phyloP scores from a whole-genome alignment of 2,329 filamentous ascomycete genomes.

The Colletotrichum brevisporum region DNA sequence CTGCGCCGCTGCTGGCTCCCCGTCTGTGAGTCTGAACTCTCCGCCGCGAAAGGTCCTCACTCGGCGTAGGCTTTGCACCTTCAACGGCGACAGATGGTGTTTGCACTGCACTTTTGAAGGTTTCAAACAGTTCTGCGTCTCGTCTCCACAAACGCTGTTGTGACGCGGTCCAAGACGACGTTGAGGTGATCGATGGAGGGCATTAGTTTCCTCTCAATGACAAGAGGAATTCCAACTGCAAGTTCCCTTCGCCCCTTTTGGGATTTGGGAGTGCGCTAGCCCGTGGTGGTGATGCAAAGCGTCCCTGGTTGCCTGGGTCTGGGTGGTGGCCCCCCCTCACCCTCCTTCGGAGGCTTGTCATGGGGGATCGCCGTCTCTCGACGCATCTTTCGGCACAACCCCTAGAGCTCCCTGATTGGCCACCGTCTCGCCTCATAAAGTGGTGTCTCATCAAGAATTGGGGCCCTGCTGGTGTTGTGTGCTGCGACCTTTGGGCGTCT shows the following conservation, averaged over 20 bases:
- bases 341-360: conserved; percentile 23
- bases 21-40: conserved; percentile 22
- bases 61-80: conserved; percentile 6
- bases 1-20: conserved; percentile 22
- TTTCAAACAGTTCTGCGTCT: conserved; percentile 11
- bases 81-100: conserved; percentile 25
- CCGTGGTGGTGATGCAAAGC: conserved; percentile 33
- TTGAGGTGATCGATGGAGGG: conserved; percentile 15
- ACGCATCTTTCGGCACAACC: conserved; percentile 37
- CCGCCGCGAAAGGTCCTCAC: background rate
- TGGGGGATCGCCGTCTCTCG: conserved; percentile 33
- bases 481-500: conserved; percentile 11
- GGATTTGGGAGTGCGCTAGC: background rate
- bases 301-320: conserved; percentile 11
- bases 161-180: conserved; percentile 22
- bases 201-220: conserved; percentile 15
- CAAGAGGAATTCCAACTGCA: conserved; percentile 1
- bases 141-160: conserved; percentile 22
- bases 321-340: conserved; percentile 6
- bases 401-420: conserved; percentile 23
- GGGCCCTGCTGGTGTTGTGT: conserved; percentile 1
- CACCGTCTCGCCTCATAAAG: conserved; percentile 11
- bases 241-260: background rate
- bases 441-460: conserved; percentile 29
- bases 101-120: conserved; percentile 6